A percentile compares a stretch with the other conserved stretches of the same genome.
These are phyloP conservation scores for Acanthochlamys bracteata DNA, from an alignment of 106 monocot species.

Conservation along the genomic window DNA sequence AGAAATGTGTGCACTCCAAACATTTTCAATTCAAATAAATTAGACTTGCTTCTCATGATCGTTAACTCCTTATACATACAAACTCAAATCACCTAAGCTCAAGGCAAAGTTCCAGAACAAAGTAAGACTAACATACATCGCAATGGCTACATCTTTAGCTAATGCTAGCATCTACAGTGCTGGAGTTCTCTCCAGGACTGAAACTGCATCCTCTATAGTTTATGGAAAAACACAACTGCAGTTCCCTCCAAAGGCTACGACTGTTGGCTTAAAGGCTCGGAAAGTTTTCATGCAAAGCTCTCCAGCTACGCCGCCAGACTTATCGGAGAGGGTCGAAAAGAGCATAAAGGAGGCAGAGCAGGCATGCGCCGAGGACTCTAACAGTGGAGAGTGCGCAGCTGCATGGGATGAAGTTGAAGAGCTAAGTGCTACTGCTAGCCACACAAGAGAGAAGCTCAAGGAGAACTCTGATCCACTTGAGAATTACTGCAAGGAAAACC, in stretches of 20 bases:
- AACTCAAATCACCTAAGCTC: no score
- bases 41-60: background rate
- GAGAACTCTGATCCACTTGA: conserved; percentile 69
- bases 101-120: background rate
- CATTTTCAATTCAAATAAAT: conserved; percentile 8
- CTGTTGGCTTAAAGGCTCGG: no score
- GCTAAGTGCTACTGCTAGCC: conserved; percentile 92
- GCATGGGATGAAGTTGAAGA: conserved; percentile 99
- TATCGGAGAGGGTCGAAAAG: conserved; percentile 64
- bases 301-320: conserved; percentile 49
- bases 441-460: conserved; percentile 74
- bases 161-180: conserved; percentile 31
- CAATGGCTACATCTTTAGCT: conserved; percentile 47
- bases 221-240: no score
- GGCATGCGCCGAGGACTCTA: conserved; percentile 43
- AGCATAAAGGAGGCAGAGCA: conserved; percentile 85
- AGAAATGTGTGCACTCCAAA: conserved; percentile 31
- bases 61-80: no score
- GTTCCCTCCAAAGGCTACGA: no score
- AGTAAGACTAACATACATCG: background rate
- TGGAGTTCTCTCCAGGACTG: conserved; percentile 6
- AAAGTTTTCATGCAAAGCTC: conserved; percentile 8
- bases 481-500: conserved; percentile 89
- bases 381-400: conserved; percentile 75
- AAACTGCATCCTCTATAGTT: background rate